Base-by-base conservation (phyloP, 1,139 yeast genomes). In the Ogataea hybrid region DNA sequence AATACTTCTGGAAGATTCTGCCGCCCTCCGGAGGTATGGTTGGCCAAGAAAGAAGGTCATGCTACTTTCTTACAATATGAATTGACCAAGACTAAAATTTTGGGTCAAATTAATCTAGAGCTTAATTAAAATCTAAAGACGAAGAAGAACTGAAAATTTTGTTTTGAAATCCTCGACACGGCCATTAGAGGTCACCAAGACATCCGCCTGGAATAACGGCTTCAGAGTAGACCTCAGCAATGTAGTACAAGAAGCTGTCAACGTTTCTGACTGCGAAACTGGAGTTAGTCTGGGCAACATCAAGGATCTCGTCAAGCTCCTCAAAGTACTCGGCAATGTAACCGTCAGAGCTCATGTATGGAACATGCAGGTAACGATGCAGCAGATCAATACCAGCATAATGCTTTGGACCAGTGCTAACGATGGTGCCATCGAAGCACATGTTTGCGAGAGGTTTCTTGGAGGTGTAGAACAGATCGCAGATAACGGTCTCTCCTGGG, bases 401-500 rank as follows among this genome's bases (percentile, higher is more conserved):
- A 28, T 28, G 30, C 30, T 28, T 28, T 28, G 30, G 30, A 28
- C 30, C 30, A 28, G 30, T 28, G 30, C 30, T 28, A 28, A 28
- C 30, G 30, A 28, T 28, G 30, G 30, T 9, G 30, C 30, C 30
- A 28, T 28, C 30, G 30, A 28, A 28, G 30, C 30, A 28, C 30
- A 61, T 46, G 25, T 52, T 53, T 5, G 51, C 44, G 23, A 61
- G 39, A 28, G 56, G 56, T 36, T 44, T 49, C 46, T 56, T 60
- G 4, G 59, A 42, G 21, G 50, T 47, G 44, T 56, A 61, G 33
- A 60, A 58, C 29, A 57, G 42, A 36, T 61, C 64, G 49, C 66
- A 64, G 38, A 64, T 54, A 23, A 62, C 66, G 10, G 65, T 37
- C 44, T 54, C 41, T 48, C 47, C 41, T 7, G 42, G 27, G n/a